Evolutionary conservation across 176 grass and related monocot species (phyloP), one percentile per base, ranked within the genome.

Genomic region (Carex parvula): DNA sequence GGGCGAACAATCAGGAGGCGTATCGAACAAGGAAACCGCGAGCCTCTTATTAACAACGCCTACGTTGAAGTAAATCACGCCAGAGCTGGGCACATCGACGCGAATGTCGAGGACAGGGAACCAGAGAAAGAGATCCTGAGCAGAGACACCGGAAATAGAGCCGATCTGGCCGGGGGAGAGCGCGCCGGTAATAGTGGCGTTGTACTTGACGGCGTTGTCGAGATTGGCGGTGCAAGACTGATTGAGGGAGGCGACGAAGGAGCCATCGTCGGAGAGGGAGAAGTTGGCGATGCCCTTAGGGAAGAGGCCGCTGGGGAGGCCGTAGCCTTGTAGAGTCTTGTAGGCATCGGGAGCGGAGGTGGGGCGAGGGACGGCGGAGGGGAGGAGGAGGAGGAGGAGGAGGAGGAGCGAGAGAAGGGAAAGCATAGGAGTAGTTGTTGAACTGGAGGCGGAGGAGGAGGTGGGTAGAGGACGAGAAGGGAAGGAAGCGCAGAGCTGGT

Each of bases 71-170:
- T 86, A 88, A 79, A 96, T 96, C 74, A 96, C 87, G 1, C 94
- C 94, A 2, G 94, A 80, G 50, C 89, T 89, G 0, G 91, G 83
- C 37, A 89, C 64, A 64, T 96, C 94, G 67, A 96, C 87, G 35
- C 84, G 75, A 88, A 96, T 93, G 61, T 86, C 84, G 20, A 64
- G 79, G 58, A 96, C 91, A 64, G 83, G 87, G 85, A 96, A 96
- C 94, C 94, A 96, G 1, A 96, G 89, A 79, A 96, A 96, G 13
- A 96, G 89, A 60, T 96, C 94, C 83, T 96, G 81, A 2, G 94
- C 91, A 42, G 77, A 52, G 16, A 96, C 62, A 0, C 94, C 94
- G 0, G 91, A 84, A 32, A 96, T 88, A 66, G 52, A 54, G 14
- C 80, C 70, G 88, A 96, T 96, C 83, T 83, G 83, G 5, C 94